These are phyloP conservation scores for Colletotrichum lindemuthianum DNA, from an alignment of 2,329 filamentous ascomycete genomes.

Conservation along the genomic window DNA sequence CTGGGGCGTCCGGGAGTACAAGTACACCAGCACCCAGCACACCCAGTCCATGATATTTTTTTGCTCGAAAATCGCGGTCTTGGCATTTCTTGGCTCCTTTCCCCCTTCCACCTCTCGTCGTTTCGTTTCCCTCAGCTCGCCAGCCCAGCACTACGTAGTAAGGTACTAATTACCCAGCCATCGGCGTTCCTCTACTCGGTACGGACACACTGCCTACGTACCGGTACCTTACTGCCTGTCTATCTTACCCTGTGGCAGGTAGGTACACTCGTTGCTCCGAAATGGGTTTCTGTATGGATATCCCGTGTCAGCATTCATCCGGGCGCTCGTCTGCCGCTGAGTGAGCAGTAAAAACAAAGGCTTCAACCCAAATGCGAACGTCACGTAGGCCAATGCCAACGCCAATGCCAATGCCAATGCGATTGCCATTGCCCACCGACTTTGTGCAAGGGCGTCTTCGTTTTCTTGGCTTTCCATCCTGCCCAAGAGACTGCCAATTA, in stretches of 20 bases:
- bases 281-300: no score
- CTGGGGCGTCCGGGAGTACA: constrained; percentile 2
- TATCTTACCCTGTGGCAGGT: no score
- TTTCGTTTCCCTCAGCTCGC: constrained; percentile 10
- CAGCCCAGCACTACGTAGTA: background rate
- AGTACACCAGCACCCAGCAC: constrained; percentile 8
- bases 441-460: background rate
- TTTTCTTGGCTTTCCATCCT: constrained; percentile 30
- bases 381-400: no score
- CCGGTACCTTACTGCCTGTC: background rate
- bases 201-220: background rate
- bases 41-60: constrained; percentile 21
- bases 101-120: constrained; percentile 29
- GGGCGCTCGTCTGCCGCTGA: no score
- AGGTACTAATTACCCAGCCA: background rate
- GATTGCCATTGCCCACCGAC: no score
- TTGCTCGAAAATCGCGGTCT: constrained; percentile 27
- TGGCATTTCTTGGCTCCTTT: constrained; percentile 33
- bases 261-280: no score
- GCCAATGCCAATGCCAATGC: no score
- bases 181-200: no score
- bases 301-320: no score
- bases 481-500: constrained; percentile 27
- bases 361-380: no score
- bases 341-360: no score